These are phyloP conservation scores for Nasturtium officinale DNA, from an alignment of 345 rosid genomes.

Conservation along the genomic window DNA sequence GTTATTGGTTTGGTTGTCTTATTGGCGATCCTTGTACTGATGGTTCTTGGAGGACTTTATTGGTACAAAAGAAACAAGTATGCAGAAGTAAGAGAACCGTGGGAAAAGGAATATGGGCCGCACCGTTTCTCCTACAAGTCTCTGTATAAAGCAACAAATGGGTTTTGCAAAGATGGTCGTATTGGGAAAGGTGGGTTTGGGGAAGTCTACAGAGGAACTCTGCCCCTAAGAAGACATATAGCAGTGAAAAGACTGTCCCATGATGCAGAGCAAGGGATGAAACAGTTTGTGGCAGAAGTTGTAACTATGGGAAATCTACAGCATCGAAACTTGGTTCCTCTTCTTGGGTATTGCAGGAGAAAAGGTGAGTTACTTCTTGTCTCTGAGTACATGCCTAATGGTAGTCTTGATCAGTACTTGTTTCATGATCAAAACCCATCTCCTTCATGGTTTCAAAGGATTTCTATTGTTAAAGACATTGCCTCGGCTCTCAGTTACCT, in stretches of 20 bases:
- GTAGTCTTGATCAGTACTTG: conserved; percentile 46
- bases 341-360: conserved; percentile 46
- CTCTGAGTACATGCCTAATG: conserved; percentile 47
- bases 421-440: conserved; percentile 5
- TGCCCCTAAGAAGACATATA: conserved; percentile 31
- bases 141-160: conserved; percentile 46
- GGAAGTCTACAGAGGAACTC: conserved; percentile 44
- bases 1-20: conserved; percentile 1
- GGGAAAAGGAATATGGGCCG: conserved; percentile 50
- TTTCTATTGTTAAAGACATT: conserved; percentile 39
- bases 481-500: conserved; percentile 43
- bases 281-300: conserved; percentile 50
- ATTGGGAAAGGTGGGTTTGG: conserved; percentile 52
- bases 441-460: conserved; percentile 45
- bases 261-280: conserved; percentile 47
- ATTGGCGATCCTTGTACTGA: conserved; percentile 19
- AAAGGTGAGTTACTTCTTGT: conserved; percentile 46
- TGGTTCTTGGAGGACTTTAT: conserved; percentile 27
- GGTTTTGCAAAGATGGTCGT: conserved; percentile 43
- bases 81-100: conserved; percentile 45
- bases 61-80: conserved; percentile 30
- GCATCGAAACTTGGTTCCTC: conserved; percentile 50
- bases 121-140: conserved; percentile 43
- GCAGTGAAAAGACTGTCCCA: conserved; percentile 54
- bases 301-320: conserved; percentile 44